Evolutionary conservation across 2,329 filamentous ascomycete genomes (phyloP).

Genomic region (Penicillium sp.): DNA sequence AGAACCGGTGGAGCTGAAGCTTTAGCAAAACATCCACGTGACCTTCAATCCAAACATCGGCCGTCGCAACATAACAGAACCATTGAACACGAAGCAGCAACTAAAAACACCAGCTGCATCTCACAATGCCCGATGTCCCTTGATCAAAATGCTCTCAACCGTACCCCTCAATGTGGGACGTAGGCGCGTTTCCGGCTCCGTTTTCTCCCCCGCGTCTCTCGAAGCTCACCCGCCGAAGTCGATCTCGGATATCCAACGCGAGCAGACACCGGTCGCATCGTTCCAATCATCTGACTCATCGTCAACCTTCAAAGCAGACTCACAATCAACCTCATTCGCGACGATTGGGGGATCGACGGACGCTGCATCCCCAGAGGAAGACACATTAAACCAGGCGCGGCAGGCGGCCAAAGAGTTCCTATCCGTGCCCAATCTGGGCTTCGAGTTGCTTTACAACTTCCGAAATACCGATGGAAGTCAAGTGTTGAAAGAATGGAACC

Average conservation of each 20-base stretch:
- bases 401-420: conserved; percentile 41
- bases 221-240: conserved; percentile 30
- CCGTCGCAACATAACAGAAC: not conserved
- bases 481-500: conserved; percentile 32
- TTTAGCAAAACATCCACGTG: not conserved
- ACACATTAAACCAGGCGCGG: conserved; percentile 42
- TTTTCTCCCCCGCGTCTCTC: conserved; percentile 42
- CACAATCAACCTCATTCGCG: conserved; percentile 11
- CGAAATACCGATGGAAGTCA: conserved; percentile 26
- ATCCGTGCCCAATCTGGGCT: conserved; percentile 35
- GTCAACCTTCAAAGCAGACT: conserved; percentile 18
- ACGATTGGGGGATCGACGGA: conserved; percentile 10
- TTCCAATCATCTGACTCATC: conserved; percentile 17
- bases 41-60: conserved; percentile 3
- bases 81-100: not conserved
- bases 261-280: conserved; percentile 13
- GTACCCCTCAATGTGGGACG: conserved; percentile 28
- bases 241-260: conserved; percentile 22
- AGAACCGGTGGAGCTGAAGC: not conserved
- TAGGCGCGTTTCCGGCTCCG: conserved; percentile 44
- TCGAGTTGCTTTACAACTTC: conserved; percentile 27
- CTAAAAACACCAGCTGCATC: not conserved
- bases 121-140: conserved; percentile 16
- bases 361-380: conserved; percentile 27
- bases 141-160: conserved; percentile 26